Base-by-base conservation (phyloP, 306 rosid species). In the Cicer pinnatifidum region DNA sequence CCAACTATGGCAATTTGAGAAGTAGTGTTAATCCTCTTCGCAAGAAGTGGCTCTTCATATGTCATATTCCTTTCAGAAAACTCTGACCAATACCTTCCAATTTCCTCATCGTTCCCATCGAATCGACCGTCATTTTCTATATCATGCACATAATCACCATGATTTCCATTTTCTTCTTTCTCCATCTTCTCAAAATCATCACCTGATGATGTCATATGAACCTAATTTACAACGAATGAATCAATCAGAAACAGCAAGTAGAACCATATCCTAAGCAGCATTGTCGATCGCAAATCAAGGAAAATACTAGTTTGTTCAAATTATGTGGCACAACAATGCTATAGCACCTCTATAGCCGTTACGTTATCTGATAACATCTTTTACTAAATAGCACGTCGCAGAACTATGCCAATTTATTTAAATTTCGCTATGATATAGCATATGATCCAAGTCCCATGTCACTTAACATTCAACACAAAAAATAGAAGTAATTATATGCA, bases 1-100 rank as follows among this genome's bases (percentile, higher is more conserved):
- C 97, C 97, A 81, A 94, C 88, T 16, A 91, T 89, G 65, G 96
- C 98, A 44, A 94, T 85, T 85, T 94, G 98, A 3, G 98, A 94
- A 12, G 96, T 89, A 33, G 91, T 89, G 75, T 89, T 89, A 44
- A 60, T 67, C 85, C 97, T 88, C 78, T 83, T 87, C 15, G 13
- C 66, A 58, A 86, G 84, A 82, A 86, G 83, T 13, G 90, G 88
- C 66, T 60, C 73, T 13, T 64, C 3, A 64, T 79, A 63, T 50
- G 84, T 2, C 69, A 45, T 38, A 72, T 68, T 82, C 61, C 79
- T 76, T 3, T 78, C 86, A 40, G 85, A 84, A 48, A 59, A 41
- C 71, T 75, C 84, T 5, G 91, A 79, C 84, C 80, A 57, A 58
- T 33, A 17, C 52, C 85, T 69, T 63, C 58, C 44, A 23, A 48